A percentile compares a stretch with the other conserved stretches of the same genome.
These are phyloP conservation scores for Barnettozyma pratensis DNA, from an alignment of 805 yeast genomes.

Conservation along the genomic window DNA sequence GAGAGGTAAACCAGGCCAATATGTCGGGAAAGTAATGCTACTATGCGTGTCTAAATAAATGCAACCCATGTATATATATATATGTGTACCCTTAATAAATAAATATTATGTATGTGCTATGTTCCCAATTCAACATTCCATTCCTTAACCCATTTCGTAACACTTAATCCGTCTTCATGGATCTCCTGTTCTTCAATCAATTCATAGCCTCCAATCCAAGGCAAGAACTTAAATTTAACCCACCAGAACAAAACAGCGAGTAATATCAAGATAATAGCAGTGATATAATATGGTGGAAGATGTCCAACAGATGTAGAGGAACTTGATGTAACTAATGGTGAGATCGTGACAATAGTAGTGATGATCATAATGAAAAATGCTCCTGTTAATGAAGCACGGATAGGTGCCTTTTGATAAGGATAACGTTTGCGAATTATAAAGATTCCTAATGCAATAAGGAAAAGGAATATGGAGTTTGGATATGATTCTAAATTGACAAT, in stretches of 20 bases:
- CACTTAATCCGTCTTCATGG: conserved; percentile 52
- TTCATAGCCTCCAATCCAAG: conserved; percentile 40
- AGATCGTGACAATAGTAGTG: conserved; percentile 42
- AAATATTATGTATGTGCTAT: neutral
- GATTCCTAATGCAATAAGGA: conserved; percentile 51
- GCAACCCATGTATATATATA: too few relatives aligned
- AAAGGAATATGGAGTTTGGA: conserved; percentile 42
- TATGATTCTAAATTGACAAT: conserved; percentile 42
- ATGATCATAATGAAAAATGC: conserved; percentile 41
- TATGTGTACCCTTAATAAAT: too few relatives aligned
- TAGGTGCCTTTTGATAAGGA: conserved; percentile 44
- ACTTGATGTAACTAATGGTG: conserved; percentile 36
- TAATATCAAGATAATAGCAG: conserved; percentile 37
- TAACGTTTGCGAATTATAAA: conserved; percentile 46
- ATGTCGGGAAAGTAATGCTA: too few relatives aligned
- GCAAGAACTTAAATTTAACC: conserved; percentile 42
- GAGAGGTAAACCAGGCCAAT: too few relatives aligned
- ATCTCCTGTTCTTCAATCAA: conserved; percentile 35
- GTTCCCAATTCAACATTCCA: conserved; percentile 1
- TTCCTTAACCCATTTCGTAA: conserved; percentile 50
- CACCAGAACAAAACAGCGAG: conserved; percentile 53
- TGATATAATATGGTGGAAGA: conserved; percentile 33
- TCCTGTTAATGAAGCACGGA: conserved; percentile 46
- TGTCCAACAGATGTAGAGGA: conserved; percentile 16
- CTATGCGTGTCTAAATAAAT: too few relatives aligned